phyloP scores from a whole-genome alignment of 441 rosid species.

The Arabidopsis lyrata region DNA sequence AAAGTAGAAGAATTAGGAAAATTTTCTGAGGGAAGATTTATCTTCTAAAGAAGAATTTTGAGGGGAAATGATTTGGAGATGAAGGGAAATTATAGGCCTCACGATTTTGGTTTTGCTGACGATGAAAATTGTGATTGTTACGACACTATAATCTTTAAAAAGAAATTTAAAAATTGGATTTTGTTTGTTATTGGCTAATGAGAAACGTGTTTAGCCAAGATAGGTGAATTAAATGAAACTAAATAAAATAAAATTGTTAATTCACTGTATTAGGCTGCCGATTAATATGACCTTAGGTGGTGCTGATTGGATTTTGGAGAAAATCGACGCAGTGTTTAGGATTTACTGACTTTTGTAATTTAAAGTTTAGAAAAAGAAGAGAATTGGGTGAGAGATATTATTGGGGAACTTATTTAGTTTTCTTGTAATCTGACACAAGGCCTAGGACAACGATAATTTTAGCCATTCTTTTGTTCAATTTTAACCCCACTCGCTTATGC shows the following conservation, averaged over 20 bases:
- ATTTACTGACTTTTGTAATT: too few species aligned
- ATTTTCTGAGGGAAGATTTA: neutral
- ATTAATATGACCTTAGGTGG: conserved; percentile 28
- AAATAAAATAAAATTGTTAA: neutral
- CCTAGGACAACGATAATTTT: too few species aligned
- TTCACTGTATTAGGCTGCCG: conserved; percentile 14
- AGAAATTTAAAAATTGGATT: neutral
- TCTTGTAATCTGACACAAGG: too few species aligned
- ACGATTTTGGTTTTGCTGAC: conserved; percentile 25
- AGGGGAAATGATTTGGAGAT: conserved; percentile 1
- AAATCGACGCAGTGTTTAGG: conserved; percentile 18
- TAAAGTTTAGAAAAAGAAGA: too few species aligned
- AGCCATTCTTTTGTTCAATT: too few species aligned
- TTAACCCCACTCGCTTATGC: too few species aligned
- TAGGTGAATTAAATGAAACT: neutral
- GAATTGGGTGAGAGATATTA: too few species aligned
- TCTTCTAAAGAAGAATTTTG: neutral
- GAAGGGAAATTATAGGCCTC: conserved; percentile 31
- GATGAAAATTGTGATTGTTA: conserved; percentile 4
- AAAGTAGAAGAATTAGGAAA: neutral
- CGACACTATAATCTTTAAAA: conserved; percentile 14
- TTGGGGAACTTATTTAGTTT: too few species aligned
- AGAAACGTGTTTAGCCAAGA: neutral
- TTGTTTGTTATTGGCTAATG: conserved; percentile 25
- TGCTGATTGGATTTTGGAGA: conserved; percentile 20